A percentile compares a stretch with the other conserved stretches of the same genome.
These are phyloP conservation scores for Helicostylum pulchrum DNA, from an alignment of 192 early-diverging fungal genomes.

Conservation along the genomic window DNA sequence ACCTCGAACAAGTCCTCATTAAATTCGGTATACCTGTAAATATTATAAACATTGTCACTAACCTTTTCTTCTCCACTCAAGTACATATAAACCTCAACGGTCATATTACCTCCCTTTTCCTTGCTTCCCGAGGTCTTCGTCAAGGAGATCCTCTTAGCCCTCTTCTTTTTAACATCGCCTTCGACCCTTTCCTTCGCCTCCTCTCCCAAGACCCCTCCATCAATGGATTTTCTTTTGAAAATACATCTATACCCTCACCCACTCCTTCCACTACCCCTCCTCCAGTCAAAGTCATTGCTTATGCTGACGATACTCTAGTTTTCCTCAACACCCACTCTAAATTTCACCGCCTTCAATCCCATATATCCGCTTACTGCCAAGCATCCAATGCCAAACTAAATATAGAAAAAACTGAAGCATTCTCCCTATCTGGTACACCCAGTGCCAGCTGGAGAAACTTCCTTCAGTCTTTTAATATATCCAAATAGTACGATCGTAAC, in stretches of 20 bases:
- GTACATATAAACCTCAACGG: conserved; percentile 31
- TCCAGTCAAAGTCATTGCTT: neutral
- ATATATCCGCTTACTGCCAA: neutral
- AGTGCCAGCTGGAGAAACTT: neutral
- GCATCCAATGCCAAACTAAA: conserved; percentile 3
- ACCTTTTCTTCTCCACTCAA: conserved; percentile 10
- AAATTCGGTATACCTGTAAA: conserved; percentile 8
- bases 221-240: neutral
- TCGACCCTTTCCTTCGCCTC: conserved; percentile 27
- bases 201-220: conserved; percentile 1
- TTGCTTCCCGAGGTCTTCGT: conserved; percentile 21
- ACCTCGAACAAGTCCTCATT: conserved; percentile 13
- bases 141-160: conserved; percentile 38
- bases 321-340: neutral
- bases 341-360: neutral
- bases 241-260: neutral
- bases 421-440: neutral
- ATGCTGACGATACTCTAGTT: neutral
- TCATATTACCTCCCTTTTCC: neutral
- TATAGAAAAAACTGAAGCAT: conserved; percentile 1
- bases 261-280: neutral
- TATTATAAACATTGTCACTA: neutral
- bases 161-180: conserved; percentile 26
- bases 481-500: neutral
- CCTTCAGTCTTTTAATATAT: neutral